Conservation (phyloP, 805 yeast species). For the Ogataea ramenticola region DNA sequence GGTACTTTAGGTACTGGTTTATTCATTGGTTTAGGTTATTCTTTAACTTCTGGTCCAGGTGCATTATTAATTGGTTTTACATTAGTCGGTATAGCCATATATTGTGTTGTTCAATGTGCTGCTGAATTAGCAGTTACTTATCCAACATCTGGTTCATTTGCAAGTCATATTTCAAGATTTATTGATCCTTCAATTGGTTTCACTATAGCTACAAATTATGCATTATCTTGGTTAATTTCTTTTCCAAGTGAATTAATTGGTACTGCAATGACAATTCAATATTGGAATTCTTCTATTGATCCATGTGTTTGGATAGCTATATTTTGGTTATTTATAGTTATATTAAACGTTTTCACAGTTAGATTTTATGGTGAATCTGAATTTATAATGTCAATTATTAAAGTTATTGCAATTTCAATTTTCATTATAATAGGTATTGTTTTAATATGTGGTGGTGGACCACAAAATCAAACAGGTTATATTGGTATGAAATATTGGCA, state of each 20-base stretch:
- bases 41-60: slow-evolving; percentile 30
- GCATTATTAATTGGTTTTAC: slow-evolving; percentile 13
- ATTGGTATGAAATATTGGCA: slow-evolving; percentile 46
- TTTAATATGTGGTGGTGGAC: slow-evolving; percentile 48
- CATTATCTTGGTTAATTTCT: slow-evolving; percentile 48
- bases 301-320: slow-evolving; percentile 58
- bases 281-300: slow-evolving; percentile 46
- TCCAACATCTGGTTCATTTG: slow-evolving; percentile 49
- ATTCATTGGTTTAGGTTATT: slow-evolving; percentile 55
- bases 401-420: slow-evolving; percentile 40
- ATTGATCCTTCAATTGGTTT: slow-evolving; percentile 52
- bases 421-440: slow-evolving; percentile 42
- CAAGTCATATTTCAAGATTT: slow-evolving; percentile 35
- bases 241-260: slow-evolving; percentile 57
- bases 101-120: slow-evolving; percentile 29
- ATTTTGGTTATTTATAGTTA: slow-evolving; percentile 39
- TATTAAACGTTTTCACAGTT: slow-evolving; percentile 46
- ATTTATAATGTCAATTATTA: slow-evolving; percentile 39
- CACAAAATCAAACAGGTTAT: slow-evolving; percentile 31
- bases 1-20: slow-evolving; percentile 74
- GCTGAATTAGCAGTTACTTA: slow-evolving; percentile 48
- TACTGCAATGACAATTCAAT: slow-evolving; percentile 47
- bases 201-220: slow-evolving; percentile 46
- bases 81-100: slow-evolving; percentile 19
- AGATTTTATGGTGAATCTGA: slow-evolving; percentile 53